Evolutionary conservation across 257 asterid species (phyloP).

Genomic region (Fraxinus cuspidata): DNA sequence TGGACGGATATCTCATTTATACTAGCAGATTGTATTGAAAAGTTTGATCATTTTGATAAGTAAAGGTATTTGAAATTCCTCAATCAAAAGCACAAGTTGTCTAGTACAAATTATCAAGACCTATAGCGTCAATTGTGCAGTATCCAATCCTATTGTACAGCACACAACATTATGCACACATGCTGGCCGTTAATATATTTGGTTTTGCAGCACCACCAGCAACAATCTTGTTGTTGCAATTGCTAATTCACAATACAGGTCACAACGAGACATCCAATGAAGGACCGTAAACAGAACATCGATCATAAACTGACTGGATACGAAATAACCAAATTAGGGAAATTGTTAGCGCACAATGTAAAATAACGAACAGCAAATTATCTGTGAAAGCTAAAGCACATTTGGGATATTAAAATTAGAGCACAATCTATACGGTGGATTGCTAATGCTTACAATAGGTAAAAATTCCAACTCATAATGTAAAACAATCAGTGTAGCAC

Average conservation of each 20-base stretch:
- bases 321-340: background rate
- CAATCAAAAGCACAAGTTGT: conserved; percentile 15
- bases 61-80: background rate
- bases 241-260: conserved; percentile 8
- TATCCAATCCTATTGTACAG: background rate
- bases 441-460: background rate
- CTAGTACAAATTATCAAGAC: background rate
- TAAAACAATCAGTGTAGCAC: background rate
- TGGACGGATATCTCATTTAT: background rate
- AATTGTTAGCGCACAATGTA: background rate
- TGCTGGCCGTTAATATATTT: background rate
- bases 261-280: background rate
- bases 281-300: background rate
- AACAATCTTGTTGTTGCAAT: conserved; percentile 7
- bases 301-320: background rate
- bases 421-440: background rate
- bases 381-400: background rate
- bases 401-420: background rate
- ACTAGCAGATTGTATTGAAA: background rate
- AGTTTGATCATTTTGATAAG: background rate
- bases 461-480: background rate
- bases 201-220: background rate
- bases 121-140: background rate
- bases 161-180: background rate
- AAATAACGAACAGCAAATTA: background rate